phyloP scores from a whole-genome alignment of 768 basidiomycete genomes.

The Hericium rajendrae region DNA sequence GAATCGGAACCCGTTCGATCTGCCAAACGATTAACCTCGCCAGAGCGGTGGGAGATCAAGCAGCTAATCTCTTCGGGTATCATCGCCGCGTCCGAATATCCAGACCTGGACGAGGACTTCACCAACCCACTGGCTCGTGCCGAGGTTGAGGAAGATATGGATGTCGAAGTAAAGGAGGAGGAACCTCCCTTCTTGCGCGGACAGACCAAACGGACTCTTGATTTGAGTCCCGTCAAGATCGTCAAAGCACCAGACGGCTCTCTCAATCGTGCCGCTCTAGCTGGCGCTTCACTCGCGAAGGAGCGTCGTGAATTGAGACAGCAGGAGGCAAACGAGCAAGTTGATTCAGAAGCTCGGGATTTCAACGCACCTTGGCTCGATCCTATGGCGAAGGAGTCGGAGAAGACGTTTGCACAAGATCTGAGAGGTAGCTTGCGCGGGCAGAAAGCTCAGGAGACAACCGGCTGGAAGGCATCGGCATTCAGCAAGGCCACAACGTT shows the following conservation, averaged over 20 bases:
- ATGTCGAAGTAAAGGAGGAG: constrained; percentile 94
- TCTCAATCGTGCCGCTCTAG: constrained; percentile 88
- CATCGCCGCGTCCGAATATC: constrained; percentile 87
- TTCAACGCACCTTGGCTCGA: constrained; percentile 97
- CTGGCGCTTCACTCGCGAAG: constrained; percentile 88
- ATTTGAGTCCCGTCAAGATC: constrained; percentile 95
- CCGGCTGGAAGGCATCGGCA: constrained; percentile 85
- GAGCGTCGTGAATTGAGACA: constrained; percentile 91
- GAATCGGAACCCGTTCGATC: constrained; percentile 53
- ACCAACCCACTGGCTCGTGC: constrained; percentile 65
- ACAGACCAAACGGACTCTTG: constrained; percentile 91
- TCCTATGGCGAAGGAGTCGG: constrained; percentile 86
- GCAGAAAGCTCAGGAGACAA: constrained; percentile 72
- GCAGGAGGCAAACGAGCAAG: constrained; percentile 89
- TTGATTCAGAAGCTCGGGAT: constrained; percentile 89
- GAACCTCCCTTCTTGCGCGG: constrained; percentile 94
- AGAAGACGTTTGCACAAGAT: constrained; percentile 90
- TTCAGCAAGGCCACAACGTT: constrained; percentile 96
- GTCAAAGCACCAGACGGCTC: constrained; percentile 99
- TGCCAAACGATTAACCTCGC: constrained; percentile 86
- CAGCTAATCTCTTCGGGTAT: constrained; percentile 95
- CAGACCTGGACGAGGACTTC: constrained; percentile 84
- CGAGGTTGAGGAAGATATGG: constrained; percentile 92
- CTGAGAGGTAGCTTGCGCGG: constrained; percentile 72
- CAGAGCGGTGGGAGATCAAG: constrained; percentile 99